Evolutionary conservation across 1,284 basidiomycete genomes (phyloP).

Genomic region (Gymnopus androsaceus): DNA sequence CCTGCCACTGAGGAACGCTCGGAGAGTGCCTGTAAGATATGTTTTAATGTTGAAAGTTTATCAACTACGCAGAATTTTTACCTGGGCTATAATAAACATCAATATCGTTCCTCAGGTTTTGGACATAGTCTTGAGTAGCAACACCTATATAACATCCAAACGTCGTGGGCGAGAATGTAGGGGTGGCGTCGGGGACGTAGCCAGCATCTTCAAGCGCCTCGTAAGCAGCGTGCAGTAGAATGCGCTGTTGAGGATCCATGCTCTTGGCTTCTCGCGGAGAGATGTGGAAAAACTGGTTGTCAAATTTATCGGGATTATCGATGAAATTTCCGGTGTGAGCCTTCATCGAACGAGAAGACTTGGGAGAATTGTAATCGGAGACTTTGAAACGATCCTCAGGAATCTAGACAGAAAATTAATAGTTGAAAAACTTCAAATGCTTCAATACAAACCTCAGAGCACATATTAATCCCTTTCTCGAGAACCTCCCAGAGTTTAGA

Average conservation of each 20-base stretch:
- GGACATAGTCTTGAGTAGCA: slow-evolving; percentile 68
- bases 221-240: slow-evolving; percentile 65
- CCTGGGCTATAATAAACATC: slow-evolving; percentile 77
- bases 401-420: slow-evolving; percentile 42
- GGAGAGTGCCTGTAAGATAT: slow-evolving; percentile 56
- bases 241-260: slow-evolving; percentile 76
- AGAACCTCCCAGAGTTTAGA: slow-evolving; percentile 61
- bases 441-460: slow-evolving; percentile 67
- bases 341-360: slow-evolving; percentile 45
- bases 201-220: slow-evolving; percentile 71
- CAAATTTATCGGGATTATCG: slow-evolving; percentile 57
- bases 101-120: slow-evolving; percentile 61
- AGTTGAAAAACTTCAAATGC: slow-evolving; percentile 15
- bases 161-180: slow-evolving; percentile 49
- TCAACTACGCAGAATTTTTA: slow-evolving; percentile 28
- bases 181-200: slow-evolving; percentile 60
- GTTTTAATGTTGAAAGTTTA: neutral
- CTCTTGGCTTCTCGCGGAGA: slow-evolving; percentile 69
- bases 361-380: slow-evolving; percentile 36
- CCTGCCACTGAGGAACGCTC: slow-evolving; percentile 69
- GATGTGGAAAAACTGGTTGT: slow-evolving; percentile 70
- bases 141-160: slow-evolving; percentile 70
- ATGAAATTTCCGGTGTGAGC: slow-evolving; percentile 67
- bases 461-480: slow-evolving; percentile 55
- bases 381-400: slow-evolving; percentile 59